These are phyloP conservation scores for Sordaria brevicollis DNA, from an alignment of 495 filamentous ascomycete species.

Conservation along the genomic window DNA sequence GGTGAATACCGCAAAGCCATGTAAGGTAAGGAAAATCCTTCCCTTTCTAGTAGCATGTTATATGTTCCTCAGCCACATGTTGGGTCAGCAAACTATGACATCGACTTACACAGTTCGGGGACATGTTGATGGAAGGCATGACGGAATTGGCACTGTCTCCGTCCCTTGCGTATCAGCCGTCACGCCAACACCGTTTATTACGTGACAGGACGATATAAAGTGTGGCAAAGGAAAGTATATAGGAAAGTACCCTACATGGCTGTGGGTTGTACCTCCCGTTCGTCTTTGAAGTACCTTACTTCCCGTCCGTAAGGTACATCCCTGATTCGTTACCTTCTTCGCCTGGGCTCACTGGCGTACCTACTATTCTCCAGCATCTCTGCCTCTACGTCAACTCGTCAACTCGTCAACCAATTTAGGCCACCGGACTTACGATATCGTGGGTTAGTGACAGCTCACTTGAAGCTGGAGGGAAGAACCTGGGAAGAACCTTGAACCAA, in stretches of 20 bases:
- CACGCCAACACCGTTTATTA: not conserved
- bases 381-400: too few relatives aligned
- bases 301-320: too few relatives aligned
- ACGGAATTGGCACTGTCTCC: not conserved
- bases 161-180: not conserved
- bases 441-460: not conserved
- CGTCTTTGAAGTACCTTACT: not conserved
- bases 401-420: too few relatives aligned
- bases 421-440: not conserved
- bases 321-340: too few relatives aligned
- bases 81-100: not conserved
- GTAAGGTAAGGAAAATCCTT: not conserved
- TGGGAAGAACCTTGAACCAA: not conserved
- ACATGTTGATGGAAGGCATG: too few relatives aligned
- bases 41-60: not conserved
- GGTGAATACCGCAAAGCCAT: not conserved
- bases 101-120: too few relatives aligned
- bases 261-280: not conserved
- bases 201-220: not conserved
- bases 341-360: not conserved
- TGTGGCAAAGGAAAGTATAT: not conserved
- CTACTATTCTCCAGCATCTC: too few relatives aligned
- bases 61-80: not conserved
- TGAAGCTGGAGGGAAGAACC: not conserved
- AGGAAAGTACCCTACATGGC: not conserved